Evolutionary conservation across 2,329 filamentous ascomycete species (phyloP).

Genomic region (Pseudopyricularia cyperi): DNA sequence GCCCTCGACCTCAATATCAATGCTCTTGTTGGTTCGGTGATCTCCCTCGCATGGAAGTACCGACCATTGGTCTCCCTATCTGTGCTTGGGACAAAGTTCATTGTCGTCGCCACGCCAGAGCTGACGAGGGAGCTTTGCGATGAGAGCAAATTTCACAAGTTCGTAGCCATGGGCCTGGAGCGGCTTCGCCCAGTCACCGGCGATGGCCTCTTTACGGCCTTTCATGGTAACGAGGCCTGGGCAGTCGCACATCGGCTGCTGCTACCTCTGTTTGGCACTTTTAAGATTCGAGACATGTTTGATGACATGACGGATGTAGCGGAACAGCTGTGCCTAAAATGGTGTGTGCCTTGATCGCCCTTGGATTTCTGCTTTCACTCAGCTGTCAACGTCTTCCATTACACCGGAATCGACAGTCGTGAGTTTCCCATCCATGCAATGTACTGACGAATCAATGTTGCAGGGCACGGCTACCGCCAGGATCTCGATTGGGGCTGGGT

Average conservation of each 20-base stretch:
- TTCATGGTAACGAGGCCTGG: background rate
- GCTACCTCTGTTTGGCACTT: background rate
- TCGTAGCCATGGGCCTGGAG: background rate
- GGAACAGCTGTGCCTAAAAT: background rate
- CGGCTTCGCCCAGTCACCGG: background rate
- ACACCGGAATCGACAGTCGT: no score
- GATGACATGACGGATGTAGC: slow-evolving; percentile 1
- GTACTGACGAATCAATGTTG: no score
- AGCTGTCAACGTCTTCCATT: no score
- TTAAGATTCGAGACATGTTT: background rate
- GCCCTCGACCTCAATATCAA: no score
- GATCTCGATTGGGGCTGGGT: background rate
- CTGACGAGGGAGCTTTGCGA: background rate
- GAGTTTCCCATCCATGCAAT: no score
- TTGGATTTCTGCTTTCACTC: no score
- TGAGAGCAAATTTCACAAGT: background rate
- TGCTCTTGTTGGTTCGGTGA: no score
- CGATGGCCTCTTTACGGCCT: background rate
- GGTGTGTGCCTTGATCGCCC: no score
- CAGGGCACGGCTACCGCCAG: background rate
- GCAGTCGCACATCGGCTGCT: background rate
- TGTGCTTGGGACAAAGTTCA: no score
- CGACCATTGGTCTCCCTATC: no score
- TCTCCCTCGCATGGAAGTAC: no score
- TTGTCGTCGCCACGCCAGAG: background rate